phyloP scores from a whole-genome alignment of 768 basidiomycete species.

The Calvatia gigantea region DNA sequence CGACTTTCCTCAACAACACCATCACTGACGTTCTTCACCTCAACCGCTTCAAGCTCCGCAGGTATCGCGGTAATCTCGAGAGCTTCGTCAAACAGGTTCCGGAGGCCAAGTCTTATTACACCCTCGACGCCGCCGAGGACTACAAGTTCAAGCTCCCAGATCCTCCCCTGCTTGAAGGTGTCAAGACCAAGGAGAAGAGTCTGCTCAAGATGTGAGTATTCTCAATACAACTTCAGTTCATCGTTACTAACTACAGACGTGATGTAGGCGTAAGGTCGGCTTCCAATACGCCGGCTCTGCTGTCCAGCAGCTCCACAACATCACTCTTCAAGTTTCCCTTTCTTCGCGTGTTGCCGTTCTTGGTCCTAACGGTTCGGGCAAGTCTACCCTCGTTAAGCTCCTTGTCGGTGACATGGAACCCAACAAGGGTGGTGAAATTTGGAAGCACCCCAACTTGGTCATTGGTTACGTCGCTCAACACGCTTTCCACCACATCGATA shows the following conservation, averaged over 20 bases:
- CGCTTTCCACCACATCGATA: conserved; percentile 99
- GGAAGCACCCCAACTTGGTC: conserved; percentile 99
- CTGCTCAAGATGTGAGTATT: conserved; percentile 81
- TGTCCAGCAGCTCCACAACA: conserved; percentile 90
- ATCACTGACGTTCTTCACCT: conserved; percentile 97
- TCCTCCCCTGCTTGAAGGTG: conserved; percentile 96
- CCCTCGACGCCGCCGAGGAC: conserved; percentile 91
- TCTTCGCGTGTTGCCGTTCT: conserved; percentile 98
- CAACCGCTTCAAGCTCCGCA: conserved; percentile 96
- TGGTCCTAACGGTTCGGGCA: conserved; percentile 98
- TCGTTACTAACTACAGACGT: conserved; percentile 4
- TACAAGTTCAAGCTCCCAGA: conserved; percentile 99
- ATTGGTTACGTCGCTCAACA: conserved; percentile 99
- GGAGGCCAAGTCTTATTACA: conserved; percentile 98
- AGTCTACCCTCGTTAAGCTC: conserved; percentile 95
- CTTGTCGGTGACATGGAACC: conserved; percentile 96
- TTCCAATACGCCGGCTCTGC: conserved; percentile 92
- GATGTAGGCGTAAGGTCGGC: conserved; percentile 73
- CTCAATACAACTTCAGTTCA: neutral
- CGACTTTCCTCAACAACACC: conserved; percentile 95
- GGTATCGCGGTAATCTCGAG: conserved; percentile 95
- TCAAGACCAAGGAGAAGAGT: conserved; percentile 99
- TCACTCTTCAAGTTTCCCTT: conserved; percentile 94
- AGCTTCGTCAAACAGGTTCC: conserved; percentile 91
- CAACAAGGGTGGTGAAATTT: conserved; percentile 95